Percentiles rank a stretch among this genome's conserved stretches.
Evolutionary conservation across 352 stramenopile species (phyloP).

Genomic region (Pythium phragmiticola): DNA sequence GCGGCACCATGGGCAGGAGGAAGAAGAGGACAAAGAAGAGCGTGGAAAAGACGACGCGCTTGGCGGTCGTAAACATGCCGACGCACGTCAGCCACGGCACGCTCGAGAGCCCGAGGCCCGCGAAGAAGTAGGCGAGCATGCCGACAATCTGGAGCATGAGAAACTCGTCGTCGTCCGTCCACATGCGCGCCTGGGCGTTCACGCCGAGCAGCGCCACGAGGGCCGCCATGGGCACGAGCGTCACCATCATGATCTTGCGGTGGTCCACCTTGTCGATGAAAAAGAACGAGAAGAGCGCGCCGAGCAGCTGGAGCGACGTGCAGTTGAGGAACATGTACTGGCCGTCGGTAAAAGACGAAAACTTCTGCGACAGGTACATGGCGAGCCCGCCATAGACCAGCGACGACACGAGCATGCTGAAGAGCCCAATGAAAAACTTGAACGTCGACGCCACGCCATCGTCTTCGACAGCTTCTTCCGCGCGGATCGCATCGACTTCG

Average conservation of each 20-base stretch:
- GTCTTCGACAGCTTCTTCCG: conserved; percentile 51
- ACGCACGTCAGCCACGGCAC: conserved; percentile 74
- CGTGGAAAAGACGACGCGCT: conserved; percentile 61
- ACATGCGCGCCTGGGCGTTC: conserved; percentile 49
- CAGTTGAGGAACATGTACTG: conserved; percentile 85
- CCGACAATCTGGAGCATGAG: conserved; percentile 72
- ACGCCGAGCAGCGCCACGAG: conserved; percentile 48
- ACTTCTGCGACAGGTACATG: conserved; percentile 72
- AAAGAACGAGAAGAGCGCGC: conserved; percentile 81
- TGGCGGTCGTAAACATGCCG: conserved; percentile 65
- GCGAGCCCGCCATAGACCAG: conserved; percentile 66
- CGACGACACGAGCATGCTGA: conserved; percentile 69
- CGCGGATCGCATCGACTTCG: conserved; percentile 76
- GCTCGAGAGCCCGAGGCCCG: conserved; percentile 65
- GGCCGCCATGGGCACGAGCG: conserved; percentile 51
- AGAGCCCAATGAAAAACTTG: conserved; percentile 68
- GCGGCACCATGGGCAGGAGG: conserved; percentile 41
- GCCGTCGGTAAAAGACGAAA: conserved; percentile 53
- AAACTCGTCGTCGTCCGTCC: conserved; percentile 53
- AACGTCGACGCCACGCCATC: conserved; percentile 37
- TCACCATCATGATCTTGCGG: conserved; percentile 66
- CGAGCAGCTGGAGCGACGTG: conserved; percentile 60
- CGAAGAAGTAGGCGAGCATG: conserved; percentile 77
- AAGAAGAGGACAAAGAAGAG: conserved; percentile 81
- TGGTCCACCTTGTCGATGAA: conserved; percentile 84